Base-by-base conservation (phyloP, 2,329 filamentous ascomycete species). In the Huntiella abstrusa region DNA sequence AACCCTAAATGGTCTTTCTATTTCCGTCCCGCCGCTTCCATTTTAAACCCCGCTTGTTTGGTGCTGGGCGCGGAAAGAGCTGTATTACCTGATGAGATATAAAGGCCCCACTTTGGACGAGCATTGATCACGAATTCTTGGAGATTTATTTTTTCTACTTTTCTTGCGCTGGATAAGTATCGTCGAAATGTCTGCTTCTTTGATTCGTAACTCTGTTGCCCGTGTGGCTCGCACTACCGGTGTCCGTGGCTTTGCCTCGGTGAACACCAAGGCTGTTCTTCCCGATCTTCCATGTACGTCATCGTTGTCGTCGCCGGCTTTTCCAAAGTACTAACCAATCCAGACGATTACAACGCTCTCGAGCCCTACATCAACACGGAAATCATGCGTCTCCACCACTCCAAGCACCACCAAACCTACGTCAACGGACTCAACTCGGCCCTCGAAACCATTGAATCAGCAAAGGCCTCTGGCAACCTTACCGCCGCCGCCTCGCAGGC, bases 261-360 rank as follows among this genome's bases (percentile, higher is more conserved):
- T 79, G 55, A 81, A 73, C 60, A 92, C 76, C 66, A 95, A 95
- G 71, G 88, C 83, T 45, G 94, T 87, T 37, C 80, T 98, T 37
- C 91, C 91, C 53, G 87, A 95, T 58, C 78, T 96, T n/a, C 55
- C 65, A 19, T 73, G 70, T 73, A 57, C 56, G 67, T 50, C 22
- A 5, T 4, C 28, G 4, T n/a, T 11, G 22, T 39, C 5, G 11
- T 35, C 43, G 17, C 32, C 10, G 11, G 28, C 5, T 17, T n/a
- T 4, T 11, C 16, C 33, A 5, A n/a, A 8, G 12, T 3, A 15
- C 34, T 41, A 16, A 41, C 42, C 10, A 12, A 41, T 40, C 22
- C n/a, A 94, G 88, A 96, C 62, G 91, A 95, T 71, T 98, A 95
- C 64, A 84, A 81, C 60, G 91, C 87, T 45, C 85, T 98, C 57